Evolutionary conservation across 164 flowering plant genomes (phyloP).

Genomic region (Kingdonia uniflora): DNA sequence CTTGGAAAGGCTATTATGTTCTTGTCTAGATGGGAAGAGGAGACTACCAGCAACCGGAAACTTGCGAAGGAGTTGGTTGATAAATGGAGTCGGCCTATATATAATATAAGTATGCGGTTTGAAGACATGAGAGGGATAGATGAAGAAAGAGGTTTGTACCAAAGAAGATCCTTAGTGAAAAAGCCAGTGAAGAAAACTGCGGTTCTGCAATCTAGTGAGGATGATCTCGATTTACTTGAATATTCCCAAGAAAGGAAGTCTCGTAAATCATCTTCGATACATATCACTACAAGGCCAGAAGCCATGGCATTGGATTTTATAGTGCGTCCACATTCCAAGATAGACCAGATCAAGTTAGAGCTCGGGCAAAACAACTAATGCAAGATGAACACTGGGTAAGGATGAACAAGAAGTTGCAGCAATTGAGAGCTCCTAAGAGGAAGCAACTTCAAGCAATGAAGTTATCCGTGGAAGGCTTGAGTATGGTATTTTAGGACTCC

Average conservation of each 20-base stretch:
- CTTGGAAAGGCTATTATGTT: constrained; percentile 99
- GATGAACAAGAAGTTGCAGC: too few relatives aligned
- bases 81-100: constrained; percentile 98
- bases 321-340: constrained; percentile 95
- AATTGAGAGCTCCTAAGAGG: too few relatives aligned
- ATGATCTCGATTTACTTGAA: constrained; percentile 70
- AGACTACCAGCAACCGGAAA: constrained; percentile 75
- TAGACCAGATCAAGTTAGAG: constrained; percentile 83
- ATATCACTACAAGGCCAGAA: constrained; percentile 78
- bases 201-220: constrained; percentile 67
- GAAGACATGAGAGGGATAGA: constrained; percentile 83
- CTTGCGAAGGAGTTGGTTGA: constrained; percentile 97
- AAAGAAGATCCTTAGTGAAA: constrained; percentile 57
- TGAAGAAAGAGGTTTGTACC: constrained; percentile 53
- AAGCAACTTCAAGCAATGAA: too few relatives aligned
- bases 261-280: constrained; percentile 52
- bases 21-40: constrained; percentile 89
- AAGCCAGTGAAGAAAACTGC: constrained; percentile 44
- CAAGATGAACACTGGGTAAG: constrained; percentile 79
- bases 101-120: constrained; percentile 90
- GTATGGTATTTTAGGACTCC: too few relatives aligned
- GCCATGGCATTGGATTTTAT: constrained; percentile 84
- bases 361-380: constrained; percentile 63
- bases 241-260: constrained; percentile 58
- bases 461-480: too few relatives aligned